Base-by-base conservation (phyloP, 495 filamentous ascomycete species). In the Xylaria acuta region DNA sequence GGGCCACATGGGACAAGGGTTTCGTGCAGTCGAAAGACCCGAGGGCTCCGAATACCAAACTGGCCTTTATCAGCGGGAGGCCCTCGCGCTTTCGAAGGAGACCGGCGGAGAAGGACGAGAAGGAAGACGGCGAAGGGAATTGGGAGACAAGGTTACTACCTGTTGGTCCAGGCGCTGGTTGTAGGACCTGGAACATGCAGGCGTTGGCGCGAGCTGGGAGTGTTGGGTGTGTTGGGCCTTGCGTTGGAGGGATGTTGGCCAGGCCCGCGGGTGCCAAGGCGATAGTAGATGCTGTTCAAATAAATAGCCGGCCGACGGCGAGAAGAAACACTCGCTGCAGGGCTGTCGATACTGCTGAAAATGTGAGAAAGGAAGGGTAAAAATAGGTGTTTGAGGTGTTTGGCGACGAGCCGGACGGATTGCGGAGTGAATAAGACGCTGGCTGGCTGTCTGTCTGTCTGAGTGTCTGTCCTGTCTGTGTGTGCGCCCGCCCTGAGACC, bases 141-240 rank as follows among this genome's bases (percentile, higher is more conserved):
- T 59, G 36, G 66, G 3, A 59, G 36, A n/a, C 47, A 56, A 45
- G 56, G 56, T 38, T 62, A 69, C 40, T 34, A 69, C 67, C 66
- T 56, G 53, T 67, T 40, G 36, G 47, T 40, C 32, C 34, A 18
- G 49, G 49, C 16, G 41, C 32, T 67, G 49, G 32, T 60, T 14
- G 32, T 60, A 60, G 43, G 51, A 36, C 65, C 47, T 49, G 67
- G 38, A 20, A 53, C 30, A 63, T 70, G 68, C 68, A 49, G 43
- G 41, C 32, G 43, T 27, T 38, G 40, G 67, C 62, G 43, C 58
- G 58, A 38, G 34, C 59, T 70, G 58, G 68, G 43, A 11, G 53
- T 27, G 40, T 34, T 59, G 30, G 67, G n/a, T n/a, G 22, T 36
- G 40, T 45, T 59, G 30, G 67, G 22, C 9, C 53, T 32, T 56